These are phyloP conservation scores for Asterella californica DNA, from an alignment of 225 moss, liverwort and hornwort species.

Conservation along the genomic window DNA sequence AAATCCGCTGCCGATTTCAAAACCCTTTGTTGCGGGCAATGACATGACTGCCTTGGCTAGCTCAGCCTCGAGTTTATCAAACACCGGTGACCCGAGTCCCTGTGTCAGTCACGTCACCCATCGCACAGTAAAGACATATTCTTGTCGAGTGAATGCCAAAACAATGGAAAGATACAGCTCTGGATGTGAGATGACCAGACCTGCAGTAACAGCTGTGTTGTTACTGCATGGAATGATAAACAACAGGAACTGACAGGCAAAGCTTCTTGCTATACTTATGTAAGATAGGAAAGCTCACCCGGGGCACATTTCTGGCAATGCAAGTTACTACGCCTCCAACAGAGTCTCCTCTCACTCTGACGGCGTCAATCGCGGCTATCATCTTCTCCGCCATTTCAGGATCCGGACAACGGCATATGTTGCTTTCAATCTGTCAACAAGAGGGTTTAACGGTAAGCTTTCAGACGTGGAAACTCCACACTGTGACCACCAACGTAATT, in stretches of 20 bases:
- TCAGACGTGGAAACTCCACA: neutral
- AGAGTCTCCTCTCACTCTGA: conserved; percentile 88
- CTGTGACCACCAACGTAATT: neutral
- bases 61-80: conserved; percentile 99
- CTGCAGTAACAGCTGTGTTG: too few relatives aligned
- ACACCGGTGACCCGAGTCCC: conserved; percentile 95
- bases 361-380: conserved; percentile 86
- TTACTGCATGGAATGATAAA: too few relatives aligned
- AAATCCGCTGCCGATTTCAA: conserved; percentile 96
- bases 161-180: too few relatives aligned
- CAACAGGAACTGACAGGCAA: too few relatives aligned
- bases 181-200: too few relatives aligned
- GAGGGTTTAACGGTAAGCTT: neutral
- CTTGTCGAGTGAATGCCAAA: too few relatives aligned
- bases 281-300: conserved; percentile 37
- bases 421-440: conserved; percentile 69
- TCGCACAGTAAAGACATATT: neutral
- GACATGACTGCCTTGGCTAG: conserved; percentile 94
- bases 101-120: conserved; percentile 20
- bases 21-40: conserved; percentile 93
- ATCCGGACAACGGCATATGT: conserved; percentile 84
- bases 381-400: conserved; percentile 74
- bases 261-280: neutral
- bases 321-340: conserved; percentile 97
- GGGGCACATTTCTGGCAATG: conserved; percentile 92